Base-by-base conservation (phyloP, 2,329 filamentous ascomycete species). In the Cytospora leucostoma region DNA sequence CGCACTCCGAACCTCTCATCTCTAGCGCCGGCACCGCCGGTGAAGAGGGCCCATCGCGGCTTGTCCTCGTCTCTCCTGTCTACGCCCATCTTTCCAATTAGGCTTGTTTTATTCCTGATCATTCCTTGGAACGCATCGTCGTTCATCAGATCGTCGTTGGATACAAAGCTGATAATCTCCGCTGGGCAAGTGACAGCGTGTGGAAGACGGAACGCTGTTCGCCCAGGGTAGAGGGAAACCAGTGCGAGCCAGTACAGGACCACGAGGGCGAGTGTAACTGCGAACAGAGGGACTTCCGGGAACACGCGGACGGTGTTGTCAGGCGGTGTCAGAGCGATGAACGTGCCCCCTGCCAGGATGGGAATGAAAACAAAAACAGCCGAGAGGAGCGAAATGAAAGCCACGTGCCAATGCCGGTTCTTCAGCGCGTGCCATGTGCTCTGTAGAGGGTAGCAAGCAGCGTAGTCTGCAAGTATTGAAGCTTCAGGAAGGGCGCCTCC, bases 131-230 rank as follows among this genome's bases (percentile, higher is more conserved):
- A 94, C 0, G 89, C 84, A 11, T 87, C 82, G 71, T 97, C 93
- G 6, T 84, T 80, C 2, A 91, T 79, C 19, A 96, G 79, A 32
- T 89, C 88, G 51, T 88, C 88, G 68, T 88, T 88, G 64, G 91
- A 87, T 50, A 94, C 80, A 73, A 94, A 93, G 71, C 87, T 89
- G 68, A 96, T 83, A 27, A 93, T 80, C 72, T 93, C 92, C 1
- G 90, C 90, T 19, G 96, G 80, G 54, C 84, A 91, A 65, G 82
- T 84, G 49, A 91, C 87, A 6, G 82, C 82, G 72, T 96, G 92
- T 0, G 92, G 92, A 1, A 96, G 82, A 50, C 88, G 79, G 68
- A 88, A 85, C 47, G 82, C 79, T 50, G 79, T 77, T 15, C 90
- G 83, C 13, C 79, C 77, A 0, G 89, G 89, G 69, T 90, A 77